Base-by-base conservation (phyloP, 2,329 filamentous ascomycete species). In the Epichloe typhina region DNA sequence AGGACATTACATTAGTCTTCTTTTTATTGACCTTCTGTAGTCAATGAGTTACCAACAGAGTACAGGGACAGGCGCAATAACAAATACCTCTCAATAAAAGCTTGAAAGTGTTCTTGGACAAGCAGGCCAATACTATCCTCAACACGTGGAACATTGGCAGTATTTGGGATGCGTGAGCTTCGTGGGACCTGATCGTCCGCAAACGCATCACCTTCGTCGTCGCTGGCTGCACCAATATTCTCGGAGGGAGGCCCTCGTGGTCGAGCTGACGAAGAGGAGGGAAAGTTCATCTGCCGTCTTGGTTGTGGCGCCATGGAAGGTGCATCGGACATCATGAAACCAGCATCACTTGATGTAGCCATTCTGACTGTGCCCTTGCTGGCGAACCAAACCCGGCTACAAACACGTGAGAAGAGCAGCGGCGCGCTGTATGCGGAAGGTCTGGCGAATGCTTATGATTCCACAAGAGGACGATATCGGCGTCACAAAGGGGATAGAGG, bases 101-200 rank as follows among this genome's bases (percentile, higher is more conserved):
- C 76, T 66, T 90, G 83, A 62, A 94, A 93, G 52, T 84, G 80
- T 51, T 83, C 75, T 62, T 88, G 84, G 26, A 91, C 78, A 50
- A 83, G 79, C 56, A 87, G 75, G 54, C 85, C 87, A 47, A 88
- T 84, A 52, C 77, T 77, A 66, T 94, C 88, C 55, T 88, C 82
- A 6, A 91, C 86, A 52, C 79, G 77, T 5, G 85, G 81, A 35
- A 93, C 77, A 48, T 71, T 74, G 53, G 69, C 62, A 23, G 68
- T 61, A 51, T 78, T 71, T 44, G 69, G 66, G 21, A 72, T 64
- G 53, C 77, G 70, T 53, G 74, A 66, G 52, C 71, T 71, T 45
- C 68, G 66, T 1, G 79, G 79, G 9, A 83, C 71, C 62, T 82
- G 79, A 59, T 84, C 80, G 59, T 84, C 80, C 52, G 75, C 79